Evolutionary conservation across 139 green algal genomes (phyloP).

Genomic region (Marvania coccoides): DNA sequence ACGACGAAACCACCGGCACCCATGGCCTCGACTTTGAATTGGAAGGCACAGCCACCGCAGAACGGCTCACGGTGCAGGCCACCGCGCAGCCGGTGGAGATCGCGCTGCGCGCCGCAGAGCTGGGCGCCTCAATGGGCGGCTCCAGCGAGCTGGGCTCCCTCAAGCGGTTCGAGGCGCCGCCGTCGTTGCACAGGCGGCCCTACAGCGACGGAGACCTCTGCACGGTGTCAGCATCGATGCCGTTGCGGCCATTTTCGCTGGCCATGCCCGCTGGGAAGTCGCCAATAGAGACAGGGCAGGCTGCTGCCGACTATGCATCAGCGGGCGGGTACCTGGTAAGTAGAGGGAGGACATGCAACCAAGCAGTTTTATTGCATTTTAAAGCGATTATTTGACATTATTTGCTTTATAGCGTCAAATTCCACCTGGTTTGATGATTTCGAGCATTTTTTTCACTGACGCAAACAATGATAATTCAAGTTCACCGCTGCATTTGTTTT

Average conservation of each 20-base stretch:
- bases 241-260: neutral
- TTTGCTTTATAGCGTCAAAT: no score
- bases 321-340: conserved; percentile 2
- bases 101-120: neutral
- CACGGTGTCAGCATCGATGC: neutral
- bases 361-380: neutral
- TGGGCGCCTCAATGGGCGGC: neutral
- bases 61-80: neutral
- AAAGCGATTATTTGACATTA: no score
- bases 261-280: conserved; percentile 5
- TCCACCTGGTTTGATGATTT: neutral
- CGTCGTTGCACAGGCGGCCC: neutral
- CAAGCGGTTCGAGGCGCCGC: conserved; percentile 2
- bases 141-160: conserved; percentile 19
- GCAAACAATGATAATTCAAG: no score
- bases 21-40: neutral
- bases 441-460: neutral
- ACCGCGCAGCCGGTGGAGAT: neutral
- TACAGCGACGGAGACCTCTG: neutral
- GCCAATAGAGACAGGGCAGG: neutral
- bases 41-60: neutral
- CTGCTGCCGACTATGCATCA: neutral
- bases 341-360: neutral
- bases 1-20: neutral
- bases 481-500: neutral